Conservation (phyloP, 1,139 yeast genomes). For the Yamadazyma kanchanaburiensis region DNA sequence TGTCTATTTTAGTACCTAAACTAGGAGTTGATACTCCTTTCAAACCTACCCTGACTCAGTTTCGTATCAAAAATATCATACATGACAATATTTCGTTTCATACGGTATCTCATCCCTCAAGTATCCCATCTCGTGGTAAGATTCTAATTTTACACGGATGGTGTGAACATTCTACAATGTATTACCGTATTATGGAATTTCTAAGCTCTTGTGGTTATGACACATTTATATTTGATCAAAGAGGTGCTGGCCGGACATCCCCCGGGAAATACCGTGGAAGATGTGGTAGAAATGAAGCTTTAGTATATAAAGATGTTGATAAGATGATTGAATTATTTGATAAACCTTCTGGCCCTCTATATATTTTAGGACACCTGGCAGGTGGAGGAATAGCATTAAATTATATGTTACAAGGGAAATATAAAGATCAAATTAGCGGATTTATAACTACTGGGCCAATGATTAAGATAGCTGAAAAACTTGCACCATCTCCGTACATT, state of each 20-base stretch:
- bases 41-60: too few relatives aligned
- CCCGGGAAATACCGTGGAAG: conserved; percentile 16
- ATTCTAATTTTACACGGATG: conserved; percentile 21
- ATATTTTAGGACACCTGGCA: conserved; percentile 20
- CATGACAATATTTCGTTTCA: conserved; percentile 15
- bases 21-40: conserved; percentile 14
- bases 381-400: conserved; percentile 20
- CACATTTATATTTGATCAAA: conserved; percentile 18
- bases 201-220: conserved; percentile 18
- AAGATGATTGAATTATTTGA: conserved; percentile 14
- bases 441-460: conserved; percentile 18
- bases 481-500: conserved; percentile 11
- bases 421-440: conserved; percentile 10
- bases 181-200: conserved; percentile 16
- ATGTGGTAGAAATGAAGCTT: conserved; percentile 11
- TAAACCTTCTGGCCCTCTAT: conserved; percentile 6
- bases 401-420: conserved; percentile 17
- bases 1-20: conserved; percentile 8
- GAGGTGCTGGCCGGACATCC: conserved; percentile 21
- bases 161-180: conserved; percentile 20
- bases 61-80: conserved; percentile 3
- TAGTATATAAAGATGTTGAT: conserved; percentile 16
- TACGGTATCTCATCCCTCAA: conserved; percentile 11
- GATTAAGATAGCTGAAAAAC: conserved; percentile 12
- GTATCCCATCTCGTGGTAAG: conserved; percentile 10